phyloP scores from a whole-genome alignment of 805 yeast genomes.

The Candida awuae region DNA sequence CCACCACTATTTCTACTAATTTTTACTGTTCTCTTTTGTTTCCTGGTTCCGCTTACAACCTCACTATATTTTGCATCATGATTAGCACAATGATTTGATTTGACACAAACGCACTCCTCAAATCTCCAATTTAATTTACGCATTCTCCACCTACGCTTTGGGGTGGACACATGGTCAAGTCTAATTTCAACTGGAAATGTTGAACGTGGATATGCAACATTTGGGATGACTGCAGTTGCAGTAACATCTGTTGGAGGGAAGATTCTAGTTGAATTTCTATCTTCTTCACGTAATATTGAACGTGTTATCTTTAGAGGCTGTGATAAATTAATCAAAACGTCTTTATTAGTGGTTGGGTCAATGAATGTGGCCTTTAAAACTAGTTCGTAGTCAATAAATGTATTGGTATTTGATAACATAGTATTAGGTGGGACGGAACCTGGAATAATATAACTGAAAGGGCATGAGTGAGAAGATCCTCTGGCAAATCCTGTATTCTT shows the following conservation, averaged over 20 bases:
- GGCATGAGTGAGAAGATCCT: slow-evolving; percentile 73
- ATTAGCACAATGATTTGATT: slow-evolving; percentile 46
- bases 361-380: slow-evolving; percentile 50
- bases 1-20: slow-evolving; percentile 26
- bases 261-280: slow-evolving; percentile 77
- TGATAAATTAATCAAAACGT: slow-evolving; percentile 33
- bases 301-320: slow-evolving; percentile 70
- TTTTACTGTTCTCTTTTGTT: slow-evolving; percentile 20
- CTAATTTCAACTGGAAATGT: slow-evolving; percentile 76
- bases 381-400: slow-evolving; percentile 64
- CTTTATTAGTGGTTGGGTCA: slow-evolving; percentile 25
- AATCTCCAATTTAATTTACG: slow-evolving; percentile 82
- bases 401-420: slow-evolving; percentile 45
- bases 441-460: slow-evolving; percentile 82
- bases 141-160: slow-evolving; percentile 81
- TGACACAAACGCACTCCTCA: slow-evolving; percentile 70
- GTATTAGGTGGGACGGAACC: slow-evolving; percentile 82
- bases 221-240: slow-evolving; percentile 81
- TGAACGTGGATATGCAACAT: slow-evolving; percentile 82
- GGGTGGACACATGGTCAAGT: slow-evolving; percentile 59
- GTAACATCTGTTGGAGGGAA: slow-evolving; percentile 94
- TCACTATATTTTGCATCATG: slow-evolving; percentile 46
- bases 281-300: slow-evolving; percentile 73
- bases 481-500: slow-evolving; percentile 47
- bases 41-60: slow-evolving; percentile 35